Percentiles rank a stretch among this genome's conserved stretches.
Conservation (phyloP, 805 yeast genomes). For the Ogataea nonfermentans region DNA sequence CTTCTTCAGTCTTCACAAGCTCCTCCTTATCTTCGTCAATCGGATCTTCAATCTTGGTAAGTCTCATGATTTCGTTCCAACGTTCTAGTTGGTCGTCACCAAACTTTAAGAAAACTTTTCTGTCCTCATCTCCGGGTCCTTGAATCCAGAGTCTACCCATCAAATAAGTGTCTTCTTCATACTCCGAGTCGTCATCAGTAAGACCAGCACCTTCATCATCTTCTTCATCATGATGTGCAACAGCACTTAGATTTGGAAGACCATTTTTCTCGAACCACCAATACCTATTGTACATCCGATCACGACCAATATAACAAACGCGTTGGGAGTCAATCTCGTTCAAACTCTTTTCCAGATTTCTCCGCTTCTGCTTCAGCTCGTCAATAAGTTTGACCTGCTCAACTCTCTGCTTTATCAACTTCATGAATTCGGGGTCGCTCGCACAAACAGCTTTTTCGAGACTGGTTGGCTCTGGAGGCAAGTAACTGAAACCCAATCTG, state of each 20-base stretch:
- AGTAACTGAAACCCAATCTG: conserved; percentile 26
- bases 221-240: conserved; percentile 23
- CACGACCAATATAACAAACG: conserved; percentile 73
- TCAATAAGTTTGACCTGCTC: conserved; percentile 41
- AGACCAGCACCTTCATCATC: conserved; percentile 35
- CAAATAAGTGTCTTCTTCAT: conserved; percentile 52
- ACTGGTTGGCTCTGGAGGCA: conserved; percentile 32
- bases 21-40: conserved; percentile 5
- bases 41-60: neutral
- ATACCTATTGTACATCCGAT: conserved; percentile 79
- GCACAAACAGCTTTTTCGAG: conserved; percentile 40
- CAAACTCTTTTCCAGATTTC: conserved; percentile 57
- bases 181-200: conserved; percentile 44
- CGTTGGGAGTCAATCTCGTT: conserved; percentile 76
- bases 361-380: conserved; percentile 47
- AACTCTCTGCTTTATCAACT: conserved; percentile 44
- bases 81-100: conserved; percentile 40
- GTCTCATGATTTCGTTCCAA: conserved; percentile 21
- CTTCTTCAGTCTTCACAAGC: conserved; percentile 2
- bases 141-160: conserved; percentile 53
- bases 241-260: conserved; percentile 45
- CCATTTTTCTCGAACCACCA: conserved; percentile 97
- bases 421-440: conserved; percentile 42
- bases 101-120: conserved; percentile 25
- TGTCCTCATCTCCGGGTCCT: conserved; percentile 67